Base-by-base conservation (phyloP, 208 protist genomes). In the Trypanosoma vivax region DNA sequence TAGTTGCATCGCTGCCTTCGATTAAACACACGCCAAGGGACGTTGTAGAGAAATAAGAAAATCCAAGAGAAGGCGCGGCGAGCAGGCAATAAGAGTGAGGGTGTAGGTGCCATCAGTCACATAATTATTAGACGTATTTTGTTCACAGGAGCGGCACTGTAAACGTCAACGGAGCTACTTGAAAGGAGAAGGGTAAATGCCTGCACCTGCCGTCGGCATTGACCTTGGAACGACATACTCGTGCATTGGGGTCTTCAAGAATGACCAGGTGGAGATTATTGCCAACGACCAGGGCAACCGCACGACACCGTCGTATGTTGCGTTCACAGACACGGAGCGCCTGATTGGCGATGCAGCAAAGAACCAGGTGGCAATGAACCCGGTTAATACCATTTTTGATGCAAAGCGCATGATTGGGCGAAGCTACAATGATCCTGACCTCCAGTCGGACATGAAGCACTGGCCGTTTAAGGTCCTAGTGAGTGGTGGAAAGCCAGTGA, bases 211-310 rank as follows among this genome's bases (percentile, higher is more conserved):
- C 42, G 84, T 94, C 41, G 87, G 85, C 60, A 98, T 98, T 66
- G 95, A 98, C 81, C 75, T 97, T 16, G 94, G 94, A 30, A 98
- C 96, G 19, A 98, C 96, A 25, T 98, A 98, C 83, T 97, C 86
- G 35, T 98, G 95, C 75, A 96, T 99, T 23, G 97, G 95, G 59
- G 92, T 99, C 25, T 98, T 87, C 70, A 90, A 96, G 76, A 97
- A 97, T 58, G 96, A 97, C 7, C 84, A 78, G 43, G 87, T 94
- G 9, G 80, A 91, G 39, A 92, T 97, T 43, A 94, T 97, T 43
- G 84, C 80, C 31, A 95, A 94, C 57, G 86, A 95, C 49, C 77
- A 98, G 76, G 92, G 92, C 49, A 87, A 88, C 61, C 86, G 88
- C 65, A 97, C 88, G 9, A 96, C 96, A 21, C 96, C 97, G 39